Percentiles rank a stretch among this genome's conserved stretches.
Conservation (phyloP, 768 basidiomycete species). For the Hysterangium stoloniferum region DNA sequence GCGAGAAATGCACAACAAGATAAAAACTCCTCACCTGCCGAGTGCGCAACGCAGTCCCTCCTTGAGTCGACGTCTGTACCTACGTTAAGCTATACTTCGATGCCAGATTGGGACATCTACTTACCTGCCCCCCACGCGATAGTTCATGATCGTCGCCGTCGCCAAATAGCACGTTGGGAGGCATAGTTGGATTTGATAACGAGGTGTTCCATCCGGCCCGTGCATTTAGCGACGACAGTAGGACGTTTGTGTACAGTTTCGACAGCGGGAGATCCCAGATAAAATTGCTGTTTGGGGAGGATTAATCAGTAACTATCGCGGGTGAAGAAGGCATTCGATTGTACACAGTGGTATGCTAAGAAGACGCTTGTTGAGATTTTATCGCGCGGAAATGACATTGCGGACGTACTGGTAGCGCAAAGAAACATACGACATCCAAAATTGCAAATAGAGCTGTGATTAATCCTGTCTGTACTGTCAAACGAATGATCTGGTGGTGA, state of each 20-base stretch:
- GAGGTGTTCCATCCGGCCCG: conserved; percentile 23
- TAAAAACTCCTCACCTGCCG: too few relatives aligned
- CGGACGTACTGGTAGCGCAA: neutral
- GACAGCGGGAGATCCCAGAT: conserved; percentile 32
- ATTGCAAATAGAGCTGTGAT: conserved; percentile 32
- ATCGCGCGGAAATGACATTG: neutral
- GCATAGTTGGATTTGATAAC: neutral
- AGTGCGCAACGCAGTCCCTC: too few relatives aligned
- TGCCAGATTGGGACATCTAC: too few relatives aligned
- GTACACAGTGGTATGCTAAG: neutral
- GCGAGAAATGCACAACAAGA: too few relatives aligned
- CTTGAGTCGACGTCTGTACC: too few relatives aligned
- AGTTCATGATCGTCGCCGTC: too few relatives aligned
- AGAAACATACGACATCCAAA: conserved; percentile 24
- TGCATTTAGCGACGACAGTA: conserved; percentile 32
- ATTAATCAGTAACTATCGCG: neutral
- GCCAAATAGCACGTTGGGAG: too few relatives aligned
- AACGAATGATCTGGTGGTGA: conserved; percentile 5
- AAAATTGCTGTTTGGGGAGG: conserved; percentile 23
- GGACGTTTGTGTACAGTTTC: conserved; percentile 34
- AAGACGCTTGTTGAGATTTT: neutral
- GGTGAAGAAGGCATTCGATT: neutral
- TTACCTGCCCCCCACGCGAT: too few relatives aligned
- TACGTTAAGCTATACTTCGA: too few relatives aligned
- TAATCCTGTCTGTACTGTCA: conserved; percentile 27